Evolutionary conservation across 1,284 basidiomycete genomes (phyloP), one percentile per base, ranked within the genome.

Genomic region (Volvariella volvacea): DNA sequence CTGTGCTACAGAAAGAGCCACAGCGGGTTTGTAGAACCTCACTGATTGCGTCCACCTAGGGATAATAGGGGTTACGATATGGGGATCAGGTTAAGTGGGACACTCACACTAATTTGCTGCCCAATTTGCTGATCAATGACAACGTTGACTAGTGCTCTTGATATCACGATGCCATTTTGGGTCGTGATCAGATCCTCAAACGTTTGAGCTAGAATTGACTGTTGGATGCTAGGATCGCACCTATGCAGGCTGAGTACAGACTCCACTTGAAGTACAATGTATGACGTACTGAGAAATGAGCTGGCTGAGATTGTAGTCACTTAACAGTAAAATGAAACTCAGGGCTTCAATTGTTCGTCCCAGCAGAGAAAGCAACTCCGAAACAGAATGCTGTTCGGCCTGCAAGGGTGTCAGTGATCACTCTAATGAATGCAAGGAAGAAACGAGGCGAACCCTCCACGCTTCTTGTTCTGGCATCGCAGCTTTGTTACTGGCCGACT

Each of bases 91-190:
- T 20, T 22, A 25, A 42, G 6, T 16, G 4, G 15, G 2, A 17
- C 21, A 65, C 85, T 55, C 59, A 95, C 93, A 56, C 90, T 92
- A 41, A 93, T 88, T 61, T 97, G 92, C 58, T 95, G 89, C 12
- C 90, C 90, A 54, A 98, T 98, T 61, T 98, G 95, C 57, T 94
- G 90, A 65, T 99, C 92, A 55, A 99, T 99, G 51, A 99, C 79
- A 28, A 94, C 86, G 51, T 93, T 95, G 9, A 97, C 92, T 16
- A 98, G 67, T n/a, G 83, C 83, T 52, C 91, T 77, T 4, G 94
- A 93, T 22, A 84, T 79, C 20, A 83, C 82, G 51, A 92, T 77
- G 22, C 94, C 94, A 54, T 81, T 79, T 57, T 86, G 79, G 34
- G 80, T 80, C 6, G 87, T 91, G 47, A 97, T 80, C 16, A 99